Conservation (phyloP, 257 asterid species). For the Fraxinus anomala region DNA sequence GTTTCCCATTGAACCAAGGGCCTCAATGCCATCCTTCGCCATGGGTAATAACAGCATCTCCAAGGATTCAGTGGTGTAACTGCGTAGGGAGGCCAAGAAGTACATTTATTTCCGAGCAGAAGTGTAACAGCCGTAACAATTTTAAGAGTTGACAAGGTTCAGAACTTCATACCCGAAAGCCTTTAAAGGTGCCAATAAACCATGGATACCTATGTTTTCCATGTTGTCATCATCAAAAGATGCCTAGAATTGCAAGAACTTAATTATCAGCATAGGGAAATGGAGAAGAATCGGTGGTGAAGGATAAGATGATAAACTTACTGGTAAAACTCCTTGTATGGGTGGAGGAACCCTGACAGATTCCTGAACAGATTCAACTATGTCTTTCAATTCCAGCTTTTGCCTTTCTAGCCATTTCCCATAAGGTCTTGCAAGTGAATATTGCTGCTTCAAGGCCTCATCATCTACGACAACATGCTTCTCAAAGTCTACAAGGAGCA, state of each 20-base stretch:
- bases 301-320: constrained; percentile 41
- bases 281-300: background rate
- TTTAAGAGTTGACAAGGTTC: constrained; percentile 16
- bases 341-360: constrained; percentile 71
- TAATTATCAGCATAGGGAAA: constrained; percentile 29
- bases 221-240: constrained; percentile 70
- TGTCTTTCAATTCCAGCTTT: constrained; percentile 79
- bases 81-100: constrained; percentile 38
- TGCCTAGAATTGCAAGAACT: constrained; percentile 45
- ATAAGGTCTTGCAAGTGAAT: constrained; percentile 90
- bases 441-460: constrained; percentile 95
- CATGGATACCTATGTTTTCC: constrained; percentile 90
- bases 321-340: constrained; percentile 76
- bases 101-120: constrained; percentile 14
- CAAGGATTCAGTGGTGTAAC: constrained; percentile 86
- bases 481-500: constrained; percentile 99
- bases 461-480: constrained; percentile 95
- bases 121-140: background rate
- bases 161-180: constrained; percentile 78
- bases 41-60: constrained; percentile 95
- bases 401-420: constrained; percentile 91
- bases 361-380: constrained; percentile 75
- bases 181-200: constrained; percentile 85
- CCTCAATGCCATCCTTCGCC: constrained; percentile 96
- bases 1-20: constrained; percentile 99